Evolutionary conservation across 257 asterid genomes (phyloP).

Genomic region (Solanum corneliomulleri): DNA sequence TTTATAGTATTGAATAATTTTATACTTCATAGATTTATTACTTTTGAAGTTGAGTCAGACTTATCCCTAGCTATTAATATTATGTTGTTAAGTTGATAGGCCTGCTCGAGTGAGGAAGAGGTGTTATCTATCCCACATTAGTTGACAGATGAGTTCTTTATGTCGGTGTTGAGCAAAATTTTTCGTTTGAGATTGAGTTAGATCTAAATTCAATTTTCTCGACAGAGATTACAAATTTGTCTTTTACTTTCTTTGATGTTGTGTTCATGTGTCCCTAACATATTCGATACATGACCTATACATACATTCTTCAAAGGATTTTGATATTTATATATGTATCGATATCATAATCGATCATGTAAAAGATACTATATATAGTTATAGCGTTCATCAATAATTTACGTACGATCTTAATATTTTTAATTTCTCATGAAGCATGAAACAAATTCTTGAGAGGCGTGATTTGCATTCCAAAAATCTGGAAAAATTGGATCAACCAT

Average conservation of each 20-base stretch:
- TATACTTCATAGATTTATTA: neutral
- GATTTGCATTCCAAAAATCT: constrained; percentile 70
- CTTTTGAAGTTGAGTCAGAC: neutral
- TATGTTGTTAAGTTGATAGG: neutral
- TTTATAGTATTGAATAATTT: neutral
- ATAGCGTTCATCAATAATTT: neutral
- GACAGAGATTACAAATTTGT: neutral
- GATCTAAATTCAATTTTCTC: accelerated
- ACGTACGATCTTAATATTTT: neutral
- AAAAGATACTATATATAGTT: neutral
- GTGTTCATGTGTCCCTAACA: neutral
- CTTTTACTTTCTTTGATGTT: neutral
- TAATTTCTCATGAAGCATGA: constrained; percentile 30
- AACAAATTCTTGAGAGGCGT: constrained; percentile 65
- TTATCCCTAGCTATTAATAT: neutral
- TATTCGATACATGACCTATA: neutral
- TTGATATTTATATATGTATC: neutral
- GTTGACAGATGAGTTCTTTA: neutral
- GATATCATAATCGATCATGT: accelerated
- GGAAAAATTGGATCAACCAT: constrained; percentile 58
- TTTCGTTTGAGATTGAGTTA: neutral
- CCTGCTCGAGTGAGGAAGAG: neutral
- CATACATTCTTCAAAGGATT: neutral
- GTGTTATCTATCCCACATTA: neutral
- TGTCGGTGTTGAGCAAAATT: neutral